A percentile compares a stretch with the other conserved stretches of the same genome.
Evolutionary conservation across 2,329 filamentous ascomycete species (phyloP).

Genomic region (Canariomyces notabilis): DNA sequence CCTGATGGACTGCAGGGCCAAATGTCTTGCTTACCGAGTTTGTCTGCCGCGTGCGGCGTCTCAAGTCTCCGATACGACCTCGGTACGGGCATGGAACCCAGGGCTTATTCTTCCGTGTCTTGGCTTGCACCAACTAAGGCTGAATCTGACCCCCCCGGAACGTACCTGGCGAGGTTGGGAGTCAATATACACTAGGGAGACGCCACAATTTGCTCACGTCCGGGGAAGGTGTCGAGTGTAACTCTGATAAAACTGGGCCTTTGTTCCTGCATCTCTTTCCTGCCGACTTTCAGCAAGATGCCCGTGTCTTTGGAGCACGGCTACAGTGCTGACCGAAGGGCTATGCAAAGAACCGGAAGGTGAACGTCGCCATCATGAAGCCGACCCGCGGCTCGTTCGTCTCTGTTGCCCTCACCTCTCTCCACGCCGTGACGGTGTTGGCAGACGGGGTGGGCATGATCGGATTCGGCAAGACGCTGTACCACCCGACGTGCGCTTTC

Average conservation of each 20-base stretch:
- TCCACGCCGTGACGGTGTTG: conserved; percentile 1
- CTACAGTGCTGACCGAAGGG: not conserved
- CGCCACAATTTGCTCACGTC: not conserved
- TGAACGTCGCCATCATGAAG: conserved; percentile 2
- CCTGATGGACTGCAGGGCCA: too few relatives aligned
- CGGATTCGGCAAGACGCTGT: conserved; percentile 34
- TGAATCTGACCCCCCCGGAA: too few relatives aligned
- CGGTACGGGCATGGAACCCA: too few relatives aligned
- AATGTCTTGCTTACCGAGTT: too few relatives aligned
- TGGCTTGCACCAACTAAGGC: too few relatives aligned
- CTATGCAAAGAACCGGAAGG: not conserved
- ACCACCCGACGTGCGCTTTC: conserved; percentile 33
- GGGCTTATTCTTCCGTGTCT: too few relatives aligned
- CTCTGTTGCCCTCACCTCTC: not conserved
- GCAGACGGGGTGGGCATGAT: conserved; percentile 27
- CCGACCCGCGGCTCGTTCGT: not conserved
- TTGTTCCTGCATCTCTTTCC: not conserved
- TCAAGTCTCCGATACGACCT: too few relatives aligned
- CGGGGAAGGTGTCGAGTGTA: not conserved
- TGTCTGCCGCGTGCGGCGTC: too few relatives aligned
- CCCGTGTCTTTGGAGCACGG: not conserved
- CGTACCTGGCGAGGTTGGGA: too few relatives aligned
- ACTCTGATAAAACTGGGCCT: not conserved
- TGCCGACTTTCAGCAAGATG: not conserved
- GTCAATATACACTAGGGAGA: too few relatives aligned